Evolutionary conservation across 2,329 filamentous ascomycete genomes (phyloP).

Genomic region (Nothopassalora personata): DNA sequence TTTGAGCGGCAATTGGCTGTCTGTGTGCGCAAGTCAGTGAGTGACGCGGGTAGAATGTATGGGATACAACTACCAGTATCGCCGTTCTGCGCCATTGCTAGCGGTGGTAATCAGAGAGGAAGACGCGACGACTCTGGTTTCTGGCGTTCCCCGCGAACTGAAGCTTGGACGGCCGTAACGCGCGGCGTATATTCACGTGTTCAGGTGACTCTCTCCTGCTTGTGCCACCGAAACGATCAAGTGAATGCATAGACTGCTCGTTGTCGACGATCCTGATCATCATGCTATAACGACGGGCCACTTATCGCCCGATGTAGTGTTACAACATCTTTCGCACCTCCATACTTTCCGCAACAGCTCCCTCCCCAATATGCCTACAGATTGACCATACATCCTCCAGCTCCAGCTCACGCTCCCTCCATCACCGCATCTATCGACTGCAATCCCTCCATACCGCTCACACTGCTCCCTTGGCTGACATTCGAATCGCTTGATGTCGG

Average conservation of each 20-base stretch:
- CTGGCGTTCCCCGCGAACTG: neutral
- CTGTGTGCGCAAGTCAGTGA: neutral
- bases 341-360: neutral
- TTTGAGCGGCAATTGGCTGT: conserved; percentile 22
- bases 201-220: neutral
- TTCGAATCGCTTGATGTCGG: neutral
- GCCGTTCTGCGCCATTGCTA: conserved; percentile 16
- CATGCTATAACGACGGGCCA: neutral
- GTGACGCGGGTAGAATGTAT: neutral
- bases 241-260: too few species aligned
- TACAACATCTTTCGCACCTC: neutral
- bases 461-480: neutral
- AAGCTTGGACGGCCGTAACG: neutral
- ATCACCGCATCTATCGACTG: conserved; percentile 8
- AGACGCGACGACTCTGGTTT: neutral
- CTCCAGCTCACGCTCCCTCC: neutral
- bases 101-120: neutral
- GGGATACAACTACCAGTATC: neutral
- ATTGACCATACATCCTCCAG: neutral
- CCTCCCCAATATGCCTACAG: neutral
- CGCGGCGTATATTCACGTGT: neutral
- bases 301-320: neutral
- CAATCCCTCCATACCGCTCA: neutral
- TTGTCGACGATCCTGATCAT: too few species aligned
- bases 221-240: neutral